Evolutionary conservation across 1,284 basidiomycete species (phyloP).

Genomic region (Sanghuangporus sanghuang): DNA sequence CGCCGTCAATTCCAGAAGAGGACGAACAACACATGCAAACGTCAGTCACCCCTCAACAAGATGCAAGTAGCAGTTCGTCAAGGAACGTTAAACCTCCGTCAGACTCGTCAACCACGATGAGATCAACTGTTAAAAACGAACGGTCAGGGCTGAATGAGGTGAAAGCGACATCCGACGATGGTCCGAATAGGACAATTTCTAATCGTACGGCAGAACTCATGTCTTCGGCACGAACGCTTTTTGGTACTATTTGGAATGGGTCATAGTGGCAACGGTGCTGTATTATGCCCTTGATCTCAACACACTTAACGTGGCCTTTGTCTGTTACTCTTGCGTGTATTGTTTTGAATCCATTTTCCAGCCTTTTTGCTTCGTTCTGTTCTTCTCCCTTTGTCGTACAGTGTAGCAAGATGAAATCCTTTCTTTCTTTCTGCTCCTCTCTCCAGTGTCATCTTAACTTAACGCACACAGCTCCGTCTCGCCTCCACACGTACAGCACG

Average conservation of each 20-base stretch:
- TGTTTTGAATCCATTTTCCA: not conserved
- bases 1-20: constrained; percentile 10
- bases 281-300: not conserved
- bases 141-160: no score
- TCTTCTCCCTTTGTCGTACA: not conserved
- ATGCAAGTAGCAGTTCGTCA: no score
- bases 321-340: not conserved
- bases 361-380: not conserved
- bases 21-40: constrained; percentile 1
- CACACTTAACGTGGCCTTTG: not conserved
- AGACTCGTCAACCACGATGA: no score
- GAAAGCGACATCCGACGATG: not conserved
- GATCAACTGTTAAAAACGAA: no score
- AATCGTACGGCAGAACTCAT: constrained; percentile 12
- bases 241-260: constrained; percentile 15
- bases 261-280: not conserved
- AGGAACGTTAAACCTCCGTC: no score
- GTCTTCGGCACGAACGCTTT: constrained; percentile 14
- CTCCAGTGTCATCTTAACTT: not conserved
- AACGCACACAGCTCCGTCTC: not conserved
- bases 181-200: constrained; percentile 3
- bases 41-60: not conserved
- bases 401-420: not conserved
- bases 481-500: not conserved
- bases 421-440: not conserved